Base-by-base conservation (phyloP, 129 eudicot genomes). In the Heracleum sosnowskyi region DNA sequence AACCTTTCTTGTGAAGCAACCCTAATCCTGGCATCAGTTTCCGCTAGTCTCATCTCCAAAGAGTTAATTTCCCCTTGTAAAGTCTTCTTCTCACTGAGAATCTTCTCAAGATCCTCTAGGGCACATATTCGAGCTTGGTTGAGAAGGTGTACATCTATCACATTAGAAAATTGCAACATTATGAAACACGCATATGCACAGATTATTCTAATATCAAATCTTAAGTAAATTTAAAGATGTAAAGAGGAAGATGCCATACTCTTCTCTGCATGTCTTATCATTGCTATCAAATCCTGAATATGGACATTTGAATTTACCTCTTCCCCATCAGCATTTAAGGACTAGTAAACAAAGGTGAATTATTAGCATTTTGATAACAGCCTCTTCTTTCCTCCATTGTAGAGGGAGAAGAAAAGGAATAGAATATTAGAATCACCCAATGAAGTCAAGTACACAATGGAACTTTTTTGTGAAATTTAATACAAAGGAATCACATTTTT, bases 91-190 rank as follows among this genome's bases (percentile, higher is more conserved):
- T 95, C 98, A 34, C 83, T 47, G 78, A 91, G 83, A 79, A 87
- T 81, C 73, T 79, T 88, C 76, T 88, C 90, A 82, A 95, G 90
- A 83, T 95, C 92, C 76, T 95, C 88, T 74, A 95, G 85, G 63
- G 97, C 97, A 53, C 83, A 91, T 53, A 95, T 79, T 33, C 98
- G 94, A 84, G 98, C 96, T 84, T 87, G 88, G 85, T 95, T 95
- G 78, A 95, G 87, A 55, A 95, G 96, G 78, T 90, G 91, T 74
- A 92, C 82, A 87, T 95, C 98, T 95, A 71, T 75, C 51, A 76
- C 70, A 60, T 51, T 51, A 77, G 39, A 82, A 78, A 49, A 53
- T 24, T 39, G 55, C 45, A 29, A 57, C 26, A 40, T 22, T 70
- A 53, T 79, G 70, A 60, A 33, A 31, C 11, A 26, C 42, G 55